Evolutionary conservation across 345 rosid species (phyloP).

Genomic region (Eucalyptus victrix): DNA sequence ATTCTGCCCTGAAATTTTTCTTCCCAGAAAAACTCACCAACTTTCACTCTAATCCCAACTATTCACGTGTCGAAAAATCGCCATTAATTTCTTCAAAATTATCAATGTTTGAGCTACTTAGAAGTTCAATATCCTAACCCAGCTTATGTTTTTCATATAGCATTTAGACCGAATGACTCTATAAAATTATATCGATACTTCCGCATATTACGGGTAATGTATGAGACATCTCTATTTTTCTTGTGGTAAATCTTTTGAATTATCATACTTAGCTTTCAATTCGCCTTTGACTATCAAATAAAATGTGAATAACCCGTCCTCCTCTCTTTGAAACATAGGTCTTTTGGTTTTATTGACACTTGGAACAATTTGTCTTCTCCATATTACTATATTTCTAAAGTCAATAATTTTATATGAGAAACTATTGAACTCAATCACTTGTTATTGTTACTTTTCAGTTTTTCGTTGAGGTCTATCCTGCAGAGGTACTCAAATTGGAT

Average conservation of each 20-base stretch:
- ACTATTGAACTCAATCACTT: too few relatives aligned
- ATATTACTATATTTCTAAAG: not conserved
- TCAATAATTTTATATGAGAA: not conserved
- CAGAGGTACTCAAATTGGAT: too few relatives aligned
- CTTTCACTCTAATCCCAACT: not conserved
- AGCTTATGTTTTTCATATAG: too few relatives aligned
- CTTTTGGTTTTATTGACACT: not conserved
- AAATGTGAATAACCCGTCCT: not conserved
- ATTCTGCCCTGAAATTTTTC: not conserved
- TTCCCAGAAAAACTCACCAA: not conserved
- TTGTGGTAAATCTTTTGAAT: accelerated
- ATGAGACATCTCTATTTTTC: not conserved
- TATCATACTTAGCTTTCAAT: not conserved
- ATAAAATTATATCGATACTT: too few relatives aligned
- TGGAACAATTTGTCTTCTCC: not conserved
- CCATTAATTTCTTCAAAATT: not conserved
- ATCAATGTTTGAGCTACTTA: not conserved
- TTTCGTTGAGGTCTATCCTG: too few relatives aligned
- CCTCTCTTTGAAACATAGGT: not conserved
- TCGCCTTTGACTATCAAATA: too few relatives aligned
- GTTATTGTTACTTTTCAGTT: accelerated
- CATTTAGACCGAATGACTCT: too few relatives aligned
- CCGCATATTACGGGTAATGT: too few relatives aligned
- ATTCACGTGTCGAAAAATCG: accelerated
- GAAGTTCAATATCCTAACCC: not conserved